Percentiles rank a stretch among this genome's conserved stretches.
Evolutionary conservation across 2,329 filamentous ascomycete species (phyloP).

Genomic region (Fusarium sp.): DNA sequence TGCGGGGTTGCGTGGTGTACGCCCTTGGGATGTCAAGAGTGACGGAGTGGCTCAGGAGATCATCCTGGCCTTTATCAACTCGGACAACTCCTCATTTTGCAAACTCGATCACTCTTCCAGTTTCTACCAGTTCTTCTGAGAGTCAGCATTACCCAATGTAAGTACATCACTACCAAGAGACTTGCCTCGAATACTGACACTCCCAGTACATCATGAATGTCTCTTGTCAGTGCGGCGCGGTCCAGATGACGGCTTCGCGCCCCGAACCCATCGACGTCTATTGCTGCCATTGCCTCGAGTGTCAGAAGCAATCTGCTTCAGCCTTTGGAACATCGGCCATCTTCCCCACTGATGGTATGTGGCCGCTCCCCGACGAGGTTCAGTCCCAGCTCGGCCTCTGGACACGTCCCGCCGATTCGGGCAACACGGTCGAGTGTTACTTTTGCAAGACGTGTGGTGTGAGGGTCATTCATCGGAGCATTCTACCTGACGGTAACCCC

Average conservation of each 20-base stretch:
- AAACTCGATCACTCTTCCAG: not conserved
- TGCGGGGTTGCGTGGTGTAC: not conserved
- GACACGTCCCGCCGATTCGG: slow-evolving; percentile 54
- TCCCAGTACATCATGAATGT: slow-evolving; percentile 37
- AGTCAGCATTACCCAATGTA: not conserved
- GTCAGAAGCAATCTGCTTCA: slow-evolving; percentile 58
- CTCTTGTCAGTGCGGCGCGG: slow-evolving; percentile 55
- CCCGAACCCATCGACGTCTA: slow-evolving; percentile 52
- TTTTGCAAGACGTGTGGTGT: slow-evolving; percentile 58
- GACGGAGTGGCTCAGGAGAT: slow-evolving; percentile 2
- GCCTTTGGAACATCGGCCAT: slow-evolving; percentile 61
- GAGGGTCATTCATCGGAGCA: slow-evolving; percentile 60
- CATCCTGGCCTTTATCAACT: not conserved
- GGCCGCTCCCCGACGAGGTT: slow-evolving; percentile 53
- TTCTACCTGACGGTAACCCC: slow-evolving; percentile 52
- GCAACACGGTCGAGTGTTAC: slow-evolving; percentile 57
- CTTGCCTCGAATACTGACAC: not conserved
- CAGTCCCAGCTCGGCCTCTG: slow-evolving; percentile 51
- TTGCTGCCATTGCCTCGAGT: slow-evolving; percentile 61
- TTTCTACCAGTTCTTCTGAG: not conserved
- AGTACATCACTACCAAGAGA: not conserved
- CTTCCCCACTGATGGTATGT: slow-evolving; percentile 54
- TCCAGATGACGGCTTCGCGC: slow-evolving; percentile 52
- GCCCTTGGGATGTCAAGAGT: slow-evolving; percentile 18
- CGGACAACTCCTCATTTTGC: not conserved